Base-by-base conservation (phyloP, 1,284 basidiomycete species). In the Chalciporus piperatoides region DNA sequence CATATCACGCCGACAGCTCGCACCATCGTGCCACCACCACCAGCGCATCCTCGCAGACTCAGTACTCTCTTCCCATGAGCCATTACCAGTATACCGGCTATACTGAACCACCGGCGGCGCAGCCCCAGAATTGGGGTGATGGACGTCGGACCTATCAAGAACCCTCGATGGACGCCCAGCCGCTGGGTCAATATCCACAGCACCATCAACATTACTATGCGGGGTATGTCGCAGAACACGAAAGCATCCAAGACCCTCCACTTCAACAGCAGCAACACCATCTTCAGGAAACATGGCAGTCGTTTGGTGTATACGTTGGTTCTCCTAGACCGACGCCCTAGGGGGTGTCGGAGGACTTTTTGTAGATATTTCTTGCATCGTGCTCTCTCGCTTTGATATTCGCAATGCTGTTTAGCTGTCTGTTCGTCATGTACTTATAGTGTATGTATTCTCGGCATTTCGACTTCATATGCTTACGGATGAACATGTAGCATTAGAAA, bases 271-370 rank as follows among this genome's bases (percentile, higher is more conserved):
- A 80, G 17, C 75, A 80, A 57, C 66, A 64, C 15, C 71, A 72
- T 25, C 58, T 82, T 25, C 80, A 82, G 58, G 79, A 80, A 59
- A 81, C 79, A 3, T 82, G 80, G 80, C 72, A 75, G 56, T 69
- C 72, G 35, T 82, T 79, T 61, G 78, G 79, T 68, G 68, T 70
- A 48, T 77, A 79, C 56, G 72, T 80, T 35, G 65, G 65, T 25
- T 68, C 67, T 4, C 56, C 65, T 1, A 43, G 44, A 12, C 49
- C 55, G 2, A 24, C 48, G 6, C 24, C 38, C 0, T 61, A 45
- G 56, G 7, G 7, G 17, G 25, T 8, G 15, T 5, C 5, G 36
- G 4, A 19, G 19, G 19, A 2, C 19, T 19, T 19, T 19, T 19
- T 19, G 19, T 17, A 30, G 12, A n/a, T n/a, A 37, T 24, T 30